Base-by-base conservation (phyloP, 2,329 filamentous ascomycete species). In the Daldinia sp. region DNA sequence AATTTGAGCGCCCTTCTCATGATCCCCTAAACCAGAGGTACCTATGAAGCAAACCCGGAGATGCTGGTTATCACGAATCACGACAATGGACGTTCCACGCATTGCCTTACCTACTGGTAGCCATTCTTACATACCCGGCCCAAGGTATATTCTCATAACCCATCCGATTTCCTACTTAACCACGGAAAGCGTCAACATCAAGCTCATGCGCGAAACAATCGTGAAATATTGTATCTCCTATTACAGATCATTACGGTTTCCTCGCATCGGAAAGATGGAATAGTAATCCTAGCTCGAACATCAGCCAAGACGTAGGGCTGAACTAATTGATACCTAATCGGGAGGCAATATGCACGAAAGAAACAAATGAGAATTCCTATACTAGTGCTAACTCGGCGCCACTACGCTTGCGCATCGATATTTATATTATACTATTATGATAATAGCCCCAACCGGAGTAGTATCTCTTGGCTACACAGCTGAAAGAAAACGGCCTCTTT, bases 111-210 rank as follows among this genome's bases (percentile, higher is more conserved):
- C 23, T 8, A 27, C 29, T 11, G 19, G 23, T 13, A 29, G 15
- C 17, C 43, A 19, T 48, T n/a, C n/a, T n/a, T n/a, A n/a, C n/a
- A n/a, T n/a, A n/a, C n/a, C n/a, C n/a, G n/a, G n/a, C n/a, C n/a
- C n/a, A n/a, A n/a, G n/a, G 9, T 30, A 13, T 15, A 19, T 29
- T 32, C 23, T 17, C 21, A 17, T 29, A 23, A 37, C 61, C 48
- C n/a, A n/a, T n/a, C n/a, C n/a, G n/a, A 50, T 63, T 63, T 61
- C 30, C 39, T 58, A 8, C 48, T 58, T 61, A 66, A 54, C 60
- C 53, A 63, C 53, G 52, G n/a, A 41, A 52, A 35, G 41, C 13
- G 34, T 11, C 47, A 19, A 32, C n/a, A 15, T 51, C 6, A 30
- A 17, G 25, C 37, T 23, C 21, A 51, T 51, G 10, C 15, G 15